These are phyloP conservation scores for Suillus paluster DNA, from an alignment of 768 basidiomycete genomes.

Conservation along the genomic window DNA sequence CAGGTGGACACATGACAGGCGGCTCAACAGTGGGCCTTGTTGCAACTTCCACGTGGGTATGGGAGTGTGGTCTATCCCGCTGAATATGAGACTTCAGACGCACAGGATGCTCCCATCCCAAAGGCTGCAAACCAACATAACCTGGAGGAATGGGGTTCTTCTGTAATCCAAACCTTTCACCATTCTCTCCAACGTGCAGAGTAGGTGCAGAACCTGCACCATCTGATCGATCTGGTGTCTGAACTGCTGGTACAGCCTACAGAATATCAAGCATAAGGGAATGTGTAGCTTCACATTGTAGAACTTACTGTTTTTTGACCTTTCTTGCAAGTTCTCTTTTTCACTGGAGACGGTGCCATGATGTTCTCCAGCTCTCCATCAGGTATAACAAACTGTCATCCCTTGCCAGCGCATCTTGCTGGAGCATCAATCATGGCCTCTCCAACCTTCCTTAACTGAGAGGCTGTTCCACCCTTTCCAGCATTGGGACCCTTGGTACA, in stretches of 20 bases:
- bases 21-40: background rate
- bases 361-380: background rate
- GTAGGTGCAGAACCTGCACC: background rate
- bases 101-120: background rate
- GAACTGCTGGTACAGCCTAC: background rate
- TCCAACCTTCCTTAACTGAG: background rate
- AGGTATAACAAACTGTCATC: conserved; percentile 1
- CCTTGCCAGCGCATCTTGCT: background rate
- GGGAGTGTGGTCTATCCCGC: background rate
- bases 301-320: background rate
- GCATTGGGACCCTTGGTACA: background rate
- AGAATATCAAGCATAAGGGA: background rate
- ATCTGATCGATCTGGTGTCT: background rate
- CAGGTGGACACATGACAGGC: background rate
- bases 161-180: background rate
- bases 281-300: background rate
- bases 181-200: background rate
- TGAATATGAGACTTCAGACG: background rate
- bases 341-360: background rate
- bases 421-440: background rate
- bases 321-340: background rate
- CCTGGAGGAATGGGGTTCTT: background rate
- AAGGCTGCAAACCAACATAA: background rate
- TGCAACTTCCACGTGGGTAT: background rate
- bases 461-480: background rate